phyloP scores from a whole-genome alignment of 768 basidiomycete genomes.

The Pisolithus microcarpus region DNA sequence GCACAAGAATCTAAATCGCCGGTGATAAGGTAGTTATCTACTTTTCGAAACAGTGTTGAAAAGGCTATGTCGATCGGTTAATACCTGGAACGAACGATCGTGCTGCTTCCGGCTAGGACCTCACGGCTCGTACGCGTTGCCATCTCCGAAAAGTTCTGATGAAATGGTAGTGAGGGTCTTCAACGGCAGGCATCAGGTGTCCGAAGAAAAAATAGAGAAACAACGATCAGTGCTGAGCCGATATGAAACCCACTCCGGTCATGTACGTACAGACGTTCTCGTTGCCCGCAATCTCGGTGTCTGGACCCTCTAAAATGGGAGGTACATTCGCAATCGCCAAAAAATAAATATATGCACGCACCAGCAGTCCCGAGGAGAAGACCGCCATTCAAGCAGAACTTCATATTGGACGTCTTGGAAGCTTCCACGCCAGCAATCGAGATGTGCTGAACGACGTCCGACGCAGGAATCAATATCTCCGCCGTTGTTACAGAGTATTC shows the following conservation, averaged over 20 bases:
- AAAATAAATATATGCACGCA: slow-evolving; percentile 19
- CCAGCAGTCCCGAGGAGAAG: slow-evolving; percentile 79
- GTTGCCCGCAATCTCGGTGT: slow-evolving; percentile 94
- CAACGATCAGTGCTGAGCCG: not conserved
- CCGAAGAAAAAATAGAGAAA: slow-evolving; percentile 83
- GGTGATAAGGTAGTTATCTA: slow-evolving; percentile 73
- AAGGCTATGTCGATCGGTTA: slow-evolving; percentile 34
- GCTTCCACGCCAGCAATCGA: slow-evolving; percentile 95
- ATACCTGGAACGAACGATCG: slow-evolving; percentile 13
- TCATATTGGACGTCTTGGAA: slow-evolving; percentile 77
- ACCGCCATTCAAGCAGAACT: slow-evolving; percentile 88
- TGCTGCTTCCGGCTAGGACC: slow-evolving; percentile 22
- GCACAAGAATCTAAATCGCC: slow-evolving; percentile 93
- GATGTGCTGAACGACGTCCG: slow-evolving; percentile 94
- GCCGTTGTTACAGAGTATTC: slow-evolving; percentile 87
- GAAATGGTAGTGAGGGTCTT: slow-evolving; percentile 82
- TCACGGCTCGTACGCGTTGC: slow-evolving; percentile 74
- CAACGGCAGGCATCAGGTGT: slow-evolving; percentile 80
- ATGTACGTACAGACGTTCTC: slow-evolving; percentile 75
- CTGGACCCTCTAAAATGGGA: slow-evolving; percentile 69
- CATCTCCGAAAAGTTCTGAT: slow-evolving; percentile 74
- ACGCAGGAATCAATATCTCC: slow-evolving; percentile 83
- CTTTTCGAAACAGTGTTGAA: slow-evolving; percentile 67
- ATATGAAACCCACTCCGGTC: slow-evolving; percentile 4
- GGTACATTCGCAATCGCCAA: not conserved